phyloP scores from a whole-genome alignment of 768 basidiomycete species.

The Lactarius akahatsu region DNA sequence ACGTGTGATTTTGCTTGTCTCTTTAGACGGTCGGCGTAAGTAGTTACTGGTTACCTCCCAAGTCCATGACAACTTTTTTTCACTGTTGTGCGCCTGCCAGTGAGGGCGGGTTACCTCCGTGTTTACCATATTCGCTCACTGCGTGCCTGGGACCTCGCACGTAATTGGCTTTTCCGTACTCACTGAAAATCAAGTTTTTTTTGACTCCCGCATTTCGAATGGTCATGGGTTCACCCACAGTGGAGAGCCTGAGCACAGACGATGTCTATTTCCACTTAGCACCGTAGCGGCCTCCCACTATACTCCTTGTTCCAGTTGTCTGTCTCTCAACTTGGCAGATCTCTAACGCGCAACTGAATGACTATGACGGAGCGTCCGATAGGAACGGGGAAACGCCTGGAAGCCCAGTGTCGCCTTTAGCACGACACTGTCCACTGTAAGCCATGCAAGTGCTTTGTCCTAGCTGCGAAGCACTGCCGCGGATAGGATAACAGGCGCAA shows the following conservation, averaged over 20 bases:
- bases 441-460: background rate
- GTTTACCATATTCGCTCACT: too few relatives aligned
- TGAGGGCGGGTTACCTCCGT: too few relatives aligned
- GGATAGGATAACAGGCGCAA: background rate
- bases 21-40: background rate
- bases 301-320: background rate
- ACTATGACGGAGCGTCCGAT: background rate
- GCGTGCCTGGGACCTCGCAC: background rate
- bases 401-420: background rate
- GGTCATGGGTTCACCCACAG: conserved; percentile 1
- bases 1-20: background rate
- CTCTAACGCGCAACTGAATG: too few relatives aligned
- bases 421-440: too few relatives aligned
- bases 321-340: background rate
- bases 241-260: too few relatives aligned
- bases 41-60: too few relatives aligned
- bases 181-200: background rate
- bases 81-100: too few relatives aligned
- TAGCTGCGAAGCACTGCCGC: background rate
- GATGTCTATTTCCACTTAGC: background rate
- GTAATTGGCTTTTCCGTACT: too few relatives aligned
- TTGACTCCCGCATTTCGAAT: background rate
- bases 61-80: too few relatives aligned
- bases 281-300: background rate
- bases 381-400: background rate